Percentiles rank a stretch among this genome's conserved stretches.
Conservation (phyloP, 768 basidiomycete species). For the Macrolepiota fuliginosa region DNA sequence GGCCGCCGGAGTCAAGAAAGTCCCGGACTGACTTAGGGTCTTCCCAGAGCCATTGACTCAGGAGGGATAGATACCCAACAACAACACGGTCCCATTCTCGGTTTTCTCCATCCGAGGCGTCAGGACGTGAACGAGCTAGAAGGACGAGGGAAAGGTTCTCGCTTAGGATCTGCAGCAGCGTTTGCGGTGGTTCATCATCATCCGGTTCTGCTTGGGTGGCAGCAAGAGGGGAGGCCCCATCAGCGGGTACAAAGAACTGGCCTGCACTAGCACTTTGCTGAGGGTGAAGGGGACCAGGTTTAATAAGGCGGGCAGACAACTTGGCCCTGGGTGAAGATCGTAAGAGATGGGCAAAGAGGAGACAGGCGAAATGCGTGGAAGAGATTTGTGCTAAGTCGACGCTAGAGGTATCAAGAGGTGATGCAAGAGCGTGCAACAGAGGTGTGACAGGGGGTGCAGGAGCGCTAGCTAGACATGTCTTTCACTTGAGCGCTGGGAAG, state of each 20-base stretch:
- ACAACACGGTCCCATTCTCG: constrained; percentile 91
- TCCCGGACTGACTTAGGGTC: constrained; percentile 85
- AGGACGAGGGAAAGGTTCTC: constrained; percentile 90
- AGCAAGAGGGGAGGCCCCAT: constrained; percentile 41
- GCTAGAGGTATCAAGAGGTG: constrained; percentile 54
- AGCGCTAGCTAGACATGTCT: constrained; percentile 17
- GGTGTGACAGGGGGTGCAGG: constrained; percentile 55
- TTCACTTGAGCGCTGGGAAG: background rate
- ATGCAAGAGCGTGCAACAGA: constrained; percentile 64
- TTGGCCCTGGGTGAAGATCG: constrained; percentile 66
- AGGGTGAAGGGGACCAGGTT: constrained; percentile 42
- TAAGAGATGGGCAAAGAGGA: constrained; percentile 80
- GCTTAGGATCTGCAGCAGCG: constrained; percentile 78
- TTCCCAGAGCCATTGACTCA: constrained; percentile 97
- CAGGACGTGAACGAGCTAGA: constrained; percentile 67
- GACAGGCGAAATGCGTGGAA: constrained; percentile 69
- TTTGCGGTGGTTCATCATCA: constrained; percentile 65
- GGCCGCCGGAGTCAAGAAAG: constrained; percentile 86
- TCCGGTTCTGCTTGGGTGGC: constrained; percentile 34
- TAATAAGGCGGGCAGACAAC: constrained; percentile 58
- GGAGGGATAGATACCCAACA: constrained; percentile 77
- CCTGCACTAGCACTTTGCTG: constrained; percentile 31
- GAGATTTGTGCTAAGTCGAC: constrained; percentile 54
- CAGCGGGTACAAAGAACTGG: constrained; percentile 75
- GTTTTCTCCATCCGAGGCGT: constrained; percentile 66